These are phyloP conservation scores for Globisporangium echinulatum DNA, from an alignment of 352 stramenopile genomes.

Conservation along the genomic window DNA sequence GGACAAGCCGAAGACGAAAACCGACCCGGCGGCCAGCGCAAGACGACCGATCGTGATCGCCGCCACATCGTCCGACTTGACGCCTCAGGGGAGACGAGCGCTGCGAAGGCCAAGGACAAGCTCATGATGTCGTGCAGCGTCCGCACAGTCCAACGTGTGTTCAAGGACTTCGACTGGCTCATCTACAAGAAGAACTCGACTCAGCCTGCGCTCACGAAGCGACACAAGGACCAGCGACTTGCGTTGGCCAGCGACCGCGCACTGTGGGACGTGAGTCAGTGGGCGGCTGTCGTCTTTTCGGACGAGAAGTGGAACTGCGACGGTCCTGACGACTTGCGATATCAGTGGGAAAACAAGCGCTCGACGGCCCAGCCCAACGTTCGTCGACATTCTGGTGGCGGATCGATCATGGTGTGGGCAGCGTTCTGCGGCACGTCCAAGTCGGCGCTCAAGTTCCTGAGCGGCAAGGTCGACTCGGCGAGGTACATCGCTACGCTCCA, in stretches of 20 bases:
- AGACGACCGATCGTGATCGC: not conserved
- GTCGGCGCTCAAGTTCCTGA: not conserved
- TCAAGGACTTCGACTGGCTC: conserved; percentile 3
- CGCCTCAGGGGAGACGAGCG: not conserved
- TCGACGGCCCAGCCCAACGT: too few species aligned
- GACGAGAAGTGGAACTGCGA: not conserved
- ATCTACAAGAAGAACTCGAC: not conserved
- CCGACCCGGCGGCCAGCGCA: not conserved
- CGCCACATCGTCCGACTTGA: not conserved
- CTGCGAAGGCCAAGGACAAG: not conserved
- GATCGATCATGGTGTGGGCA: not conserved
- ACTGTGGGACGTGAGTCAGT: not conserved
- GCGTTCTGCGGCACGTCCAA: not conserved
- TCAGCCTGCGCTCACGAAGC: not conserved
- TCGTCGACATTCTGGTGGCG: too few species aligned
- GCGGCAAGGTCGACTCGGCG: not conserved
- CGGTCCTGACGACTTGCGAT: not conserved
- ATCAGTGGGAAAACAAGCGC: not conserved
- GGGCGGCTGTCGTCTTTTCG: not conserved
- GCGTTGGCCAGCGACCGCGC: not conserved
- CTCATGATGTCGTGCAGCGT: conserved; percentile 2
- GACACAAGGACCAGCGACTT: not conserved
- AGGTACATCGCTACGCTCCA: not conserved
- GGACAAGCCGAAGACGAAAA: not conserved
- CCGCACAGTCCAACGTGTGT: not conserved